Conservation (phyloP, 768 basidiomycete species). For the Macrolepiota dolichaula region DNA sequence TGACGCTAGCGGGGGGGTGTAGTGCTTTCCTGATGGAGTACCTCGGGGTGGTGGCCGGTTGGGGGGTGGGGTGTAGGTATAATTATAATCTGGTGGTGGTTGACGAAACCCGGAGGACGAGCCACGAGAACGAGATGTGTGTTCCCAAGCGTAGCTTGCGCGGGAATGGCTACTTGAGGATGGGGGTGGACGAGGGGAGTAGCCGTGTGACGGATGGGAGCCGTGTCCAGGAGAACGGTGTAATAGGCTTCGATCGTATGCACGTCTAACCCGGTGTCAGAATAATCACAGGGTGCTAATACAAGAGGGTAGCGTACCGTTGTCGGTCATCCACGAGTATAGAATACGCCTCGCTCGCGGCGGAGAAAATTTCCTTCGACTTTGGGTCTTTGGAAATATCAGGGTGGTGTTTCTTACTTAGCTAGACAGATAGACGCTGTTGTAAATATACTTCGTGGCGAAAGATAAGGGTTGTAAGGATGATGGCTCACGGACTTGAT, state of each 20-base stretch:
- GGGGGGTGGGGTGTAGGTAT: conserved; percentile 16
- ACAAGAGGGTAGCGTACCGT: conserved; percentile 22
- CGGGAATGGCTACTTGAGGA: conserved; percentile 22
- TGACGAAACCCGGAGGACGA: conserved; percentile 17
- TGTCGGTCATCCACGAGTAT: conserved; percentile 42
- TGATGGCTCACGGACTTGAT: conserved; percentile 26
- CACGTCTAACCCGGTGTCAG: conserved; percentile 25
- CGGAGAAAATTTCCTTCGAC: conserved; percentile 34
- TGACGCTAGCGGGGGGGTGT: conserved; percentile 12
- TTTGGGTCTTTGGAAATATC: conserved; percentile 42
- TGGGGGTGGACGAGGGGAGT: conserved; percentile 23
- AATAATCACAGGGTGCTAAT: neutral
- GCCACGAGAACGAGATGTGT: conserved; percentile 13
- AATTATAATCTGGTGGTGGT: conserved; percentile 21
- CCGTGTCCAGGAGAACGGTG: conserved; percentile 20
- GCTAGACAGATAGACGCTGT: conserved; percentile 18
- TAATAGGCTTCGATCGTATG: conserved; percentile 41
- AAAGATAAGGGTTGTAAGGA: neutral
- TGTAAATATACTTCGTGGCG: neutral
- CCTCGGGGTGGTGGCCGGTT: conserved; percentile 12
- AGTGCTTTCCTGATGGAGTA: conserved; percentile 8
- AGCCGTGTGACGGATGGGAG: conserved; percentile 16
- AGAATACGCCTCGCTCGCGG: conserved; percentile 42
- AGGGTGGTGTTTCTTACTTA: conserved; percentile 48
- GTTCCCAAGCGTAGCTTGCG: conserved; percentile 41